Evolutionary conservation across 306 rosid genomes (phyloP).

Genomic region (Vigna hirtella): DNA sequence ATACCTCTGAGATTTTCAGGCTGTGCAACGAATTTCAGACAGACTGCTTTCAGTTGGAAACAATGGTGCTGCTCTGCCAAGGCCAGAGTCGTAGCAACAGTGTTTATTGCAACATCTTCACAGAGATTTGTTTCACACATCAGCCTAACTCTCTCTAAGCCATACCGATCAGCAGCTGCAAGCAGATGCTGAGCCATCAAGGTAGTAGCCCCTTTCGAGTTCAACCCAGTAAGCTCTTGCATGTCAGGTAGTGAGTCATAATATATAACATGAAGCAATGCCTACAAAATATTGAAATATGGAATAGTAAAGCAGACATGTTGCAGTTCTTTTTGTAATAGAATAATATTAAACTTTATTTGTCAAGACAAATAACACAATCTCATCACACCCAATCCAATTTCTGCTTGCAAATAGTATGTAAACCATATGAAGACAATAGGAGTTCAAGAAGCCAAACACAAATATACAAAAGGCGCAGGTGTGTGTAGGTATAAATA

Average conservation of each 20-base stretch:
- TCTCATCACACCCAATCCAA: conserved; percentile 19
- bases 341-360: conserved; percentile 35
- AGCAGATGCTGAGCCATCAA: conserved; percentile 90
- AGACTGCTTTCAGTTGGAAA: conserved; percentile 81
- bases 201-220: conserved; percentile 70
- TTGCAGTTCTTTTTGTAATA: conserved; percentile 35
- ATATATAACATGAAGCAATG: conserved; percentile 77
- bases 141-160: conserved; percentile 76
- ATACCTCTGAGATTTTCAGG: conserved; percentile 86
- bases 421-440: conserved; percentile 1
- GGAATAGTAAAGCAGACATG: conserved; percentile 36
- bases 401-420: not conserved
- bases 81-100: conserved; percentile 85
- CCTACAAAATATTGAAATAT: conserved; percentile 56
- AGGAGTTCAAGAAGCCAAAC: conserved; percentile 5
- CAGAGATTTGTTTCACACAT: conserved; percentile 75
- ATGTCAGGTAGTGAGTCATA: conserved; percentile 83
- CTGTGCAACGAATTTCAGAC: conserved; percentile 79
- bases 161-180: conserved; percentile 89
- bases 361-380: conserved; percentile 36
- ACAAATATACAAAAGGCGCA: not conserved
- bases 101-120: conserved; percentile 76
- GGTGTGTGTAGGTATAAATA: not conserved
- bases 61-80: conserved; percentile 96
- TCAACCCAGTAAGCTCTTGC: conserved; percentile 73